phyloP scores from a whole-genome alignment of 805 yeast genomes.

The Cyberlindnera americana region DNA sequence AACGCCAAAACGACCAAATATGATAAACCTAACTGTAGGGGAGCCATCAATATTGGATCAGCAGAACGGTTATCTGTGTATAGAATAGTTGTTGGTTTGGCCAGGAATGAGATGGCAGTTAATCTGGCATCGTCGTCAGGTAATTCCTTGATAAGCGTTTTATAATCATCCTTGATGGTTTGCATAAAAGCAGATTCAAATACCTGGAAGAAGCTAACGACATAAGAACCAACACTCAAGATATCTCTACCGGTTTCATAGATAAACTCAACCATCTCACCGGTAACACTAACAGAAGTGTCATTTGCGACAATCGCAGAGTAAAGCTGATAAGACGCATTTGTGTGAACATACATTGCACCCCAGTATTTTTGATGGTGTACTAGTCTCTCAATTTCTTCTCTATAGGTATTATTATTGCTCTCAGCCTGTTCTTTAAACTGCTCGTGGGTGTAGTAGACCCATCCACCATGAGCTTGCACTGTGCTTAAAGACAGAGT shows the following conservation, averaged over 20 bases:
- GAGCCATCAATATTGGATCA: slow-evolving; percentile 51
- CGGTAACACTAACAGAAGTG: slow-evolving; percentile 21
- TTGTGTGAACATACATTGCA: slow-evolving; percentile 45
- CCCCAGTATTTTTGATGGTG: slow-evolving; percentile 58
- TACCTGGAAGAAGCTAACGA: slow-evolving; percentile 46
- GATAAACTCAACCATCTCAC: slow-evolving; percentile 33
- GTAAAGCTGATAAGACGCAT: slow-evolving; percentile 37
- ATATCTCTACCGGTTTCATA: slow-evolving; percentile 67
- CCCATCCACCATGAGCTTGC: slow-evolving; percentile 28
- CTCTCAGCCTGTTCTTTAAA: slow-evolving; percentile 22
- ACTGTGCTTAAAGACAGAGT: slow-evolving; percentile 4
- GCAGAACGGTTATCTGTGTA: slow-evolving; percentile 46
- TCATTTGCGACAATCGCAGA: slow-evolving; percentile 23
- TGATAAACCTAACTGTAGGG: slow-evolving; percentile 69
- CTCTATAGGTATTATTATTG: slow-evolving; percentile 22
- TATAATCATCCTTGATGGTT: slow-evolving; percentile 4
- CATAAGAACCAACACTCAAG: slow-evolving; percentile 39
- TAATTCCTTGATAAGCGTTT: slow-evolving; percentile 30
- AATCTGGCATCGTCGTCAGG: slow-evolving; percentile 28
- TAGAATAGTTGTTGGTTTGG: slow-evolving; percentile 17
- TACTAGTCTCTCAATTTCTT: slow-evolving; percentile 41
- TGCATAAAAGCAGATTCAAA: slow-evolving; percentile 27
- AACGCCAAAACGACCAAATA: slow-evolving; percentile 67
- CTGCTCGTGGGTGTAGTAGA: slow-evolving; percentile 21
- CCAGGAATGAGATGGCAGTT: slow-evolving; percentile 14